Conservation (phyloP, 75 land plant species). For the Sequoiadendron giganteum region DNA sequence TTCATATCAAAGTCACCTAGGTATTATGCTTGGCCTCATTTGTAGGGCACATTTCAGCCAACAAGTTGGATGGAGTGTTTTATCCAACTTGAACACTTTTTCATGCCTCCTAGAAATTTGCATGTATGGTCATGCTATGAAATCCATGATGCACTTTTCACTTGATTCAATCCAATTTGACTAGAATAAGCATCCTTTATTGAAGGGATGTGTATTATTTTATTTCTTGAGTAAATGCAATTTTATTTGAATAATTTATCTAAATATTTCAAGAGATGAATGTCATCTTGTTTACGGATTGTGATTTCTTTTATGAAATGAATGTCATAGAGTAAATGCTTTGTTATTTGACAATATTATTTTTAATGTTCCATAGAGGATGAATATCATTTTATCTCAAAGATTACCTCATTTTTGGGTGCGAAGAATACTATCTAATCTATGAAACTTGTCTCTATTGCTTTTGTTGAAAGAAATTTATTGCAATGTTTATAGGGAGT, state of each 20-base stretch:
- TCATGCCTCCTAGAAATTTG: neutral
- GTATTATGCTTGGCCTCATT: neutral
- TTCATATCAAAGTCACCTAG: neutral
- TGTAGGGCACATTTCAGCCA: too few species aligned
- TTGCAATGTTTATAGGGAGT: too few species aligned
- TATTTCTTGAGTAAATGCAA: neutral
- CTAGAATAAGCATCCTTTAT: too few species aligned
- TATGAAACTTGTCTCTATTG: too few species aligned
- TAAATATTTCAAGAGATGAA: neutral
- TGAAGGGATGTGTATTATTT: neutral
- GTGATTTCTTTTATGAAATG: neutral
- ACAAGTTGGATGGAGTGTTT: neutral
- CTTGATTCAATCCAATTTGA: neutral
- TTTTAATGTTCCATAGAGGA: too few species aligned
- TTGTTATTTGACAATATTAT: too few species aligned
- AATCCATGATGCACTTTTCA: neutral
- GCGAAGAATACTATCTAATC: too few species aligned
- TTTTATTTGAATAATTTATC: neutral
- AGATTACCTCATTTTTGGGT: too few species aligned
- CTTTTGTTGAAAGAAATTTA: too few species aligned
- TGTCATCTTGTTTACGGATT: too few species aligned
- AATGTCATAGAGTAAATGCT: neutral
- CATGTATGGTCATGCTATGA: neutral
- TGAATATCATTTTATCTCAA: too few species aligned
- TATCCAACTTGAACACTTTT: neutral